Evolutionary conservation across 2,329 filamentous ascomycete species (phyloP).

Genomic region (Colletotrichum musae): DNA sequence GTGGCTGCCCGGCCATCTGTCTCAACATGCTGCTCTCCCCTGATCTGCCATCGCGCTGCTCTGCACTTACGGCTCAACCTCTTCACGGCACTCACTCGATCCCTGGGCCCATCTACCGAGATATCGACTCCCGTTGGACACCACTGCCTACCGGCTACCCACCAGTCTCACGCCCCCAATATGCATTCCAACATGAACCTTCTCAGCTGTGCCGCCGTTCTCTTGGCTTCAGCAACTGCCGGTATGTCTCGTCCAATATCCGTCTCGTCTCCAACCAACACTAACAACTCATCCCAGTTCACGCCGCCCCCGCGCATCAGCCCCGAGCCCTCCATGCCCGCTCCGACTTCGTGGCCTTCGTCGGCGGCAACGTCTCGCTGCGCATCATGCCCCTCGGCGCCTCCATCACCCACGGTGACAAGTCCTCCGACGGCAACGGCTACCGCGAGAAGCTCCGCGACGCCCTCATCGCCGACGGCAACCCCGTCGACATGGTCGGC

Average conservation of each 20-base stretch:
- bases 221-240: constrained; percentile 30
- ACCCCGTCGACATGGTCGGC: constrained; percentile 58
- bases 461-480: constrained; percentile 51
- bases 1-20: constrained; percentile 1
- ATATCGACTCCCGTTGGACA: background rate
- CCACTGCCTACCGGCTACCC: background rate
- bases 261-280: background rate
- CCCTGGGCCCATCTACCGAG: background rate
- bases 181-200: constrained; percentile 28
- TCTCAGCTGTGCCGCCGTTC: constrained; percentile 22
- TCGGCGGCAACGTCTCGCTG: constrained; percentile 48
- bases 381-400: constrained; percentile 61
- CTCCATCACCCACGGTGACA: constrained; percentile 57
- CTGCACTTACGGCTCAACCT: background rate
- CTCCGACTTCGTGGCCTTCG: constrained; percentile 34
- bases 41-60: no score
- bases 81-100: background rate
- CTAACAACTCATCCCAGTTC: constrained; percentile 21
- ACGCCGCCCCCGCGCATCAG: constrained; percentile 36
- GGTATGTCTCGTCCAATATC: constrained; percentile 27
- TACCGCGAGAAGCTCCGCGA: constrained; percentile 53
- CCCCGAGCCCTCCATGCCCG: constrained; percentile 24
- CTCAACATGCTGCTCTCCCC: background rate
- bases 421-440: constrained; percentile 55
- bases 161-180: background rate